Percentiles rank a stretch among this genome's conserved stretches.
These are phyloP conservation scores for Gracilaria gracilis DNA, from an alignment of 23 red algal species.

Conservation along the genomic window DNA sequence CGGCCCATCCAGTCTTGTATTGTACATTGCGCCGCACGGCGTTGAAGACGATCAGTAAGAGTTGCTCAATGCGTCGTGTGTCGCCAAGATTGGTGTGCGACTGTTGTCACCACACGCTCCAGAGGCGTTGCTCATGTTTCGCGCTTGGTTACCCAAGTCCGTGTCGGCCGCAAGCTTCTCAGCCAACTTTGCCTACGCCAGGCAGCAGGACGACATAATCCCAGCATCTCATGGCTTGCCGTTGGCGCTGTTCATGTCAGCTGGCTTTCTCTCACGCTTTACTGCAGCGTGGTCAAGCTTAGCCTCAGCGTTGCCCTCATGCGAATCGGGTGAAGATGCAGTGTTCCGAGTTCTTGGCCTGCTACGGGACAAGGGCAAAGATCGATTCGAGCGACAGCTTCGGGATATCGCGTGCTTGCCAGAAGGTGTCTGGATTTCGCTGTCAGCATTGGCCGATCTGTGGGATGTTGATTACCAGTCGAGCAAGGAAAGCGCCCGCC, in stretches of 20 bases:
- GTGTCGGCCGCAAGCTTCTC: not conserved
- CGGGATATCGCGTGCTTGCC: constrained; percentile 53
- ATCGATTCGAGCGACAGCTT: constrained; percentile 37
- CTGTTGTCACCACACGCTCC: not conserved
- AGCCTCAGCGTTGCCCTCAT: constrained; percentile 4
- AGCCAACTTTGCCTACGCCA: not conserved
- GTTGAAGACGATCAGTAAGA: not conserved
- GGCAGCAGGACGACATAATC: constrained; percentile 34
- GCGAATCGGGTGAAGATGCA: constrained; percentile 31
- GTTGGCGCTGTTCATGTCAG: constrained; percentile 46
- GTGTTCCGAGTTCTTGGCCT: constrained; percentile 29
- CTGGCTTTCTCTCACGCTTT: constrained; percentile 53
- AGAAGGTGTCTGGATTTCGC: constrained; percentile 55
- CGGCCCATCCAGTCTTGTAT: constrained; percentile 31
- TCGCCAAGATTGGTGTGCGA: constrained; percentile 11
- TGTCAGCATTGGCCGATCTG: constrained; percentile 64
- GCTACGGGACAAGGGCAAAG: constrained; percentile 41
- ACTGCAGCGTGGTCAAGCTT: constrained; percentile 10
- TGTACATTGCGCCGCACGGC: constrained; percentile 43
- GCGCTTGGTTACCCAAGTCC: constrained; percentile 37
- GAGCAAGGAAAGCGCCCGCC: constrained; percentile 52
- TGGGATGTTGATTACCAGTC: constrained; percentile 56
- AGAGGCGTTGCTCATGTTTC: constrained; percentile 34
- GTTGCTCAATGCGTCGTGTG: not conserved
- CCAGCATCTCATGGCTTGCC: constrained; percentile 45